Evolutionary conservation across 768 basidiomycete genomes (phyloP).

Genomic region (Pleurotus tuber-regium): DNA sequence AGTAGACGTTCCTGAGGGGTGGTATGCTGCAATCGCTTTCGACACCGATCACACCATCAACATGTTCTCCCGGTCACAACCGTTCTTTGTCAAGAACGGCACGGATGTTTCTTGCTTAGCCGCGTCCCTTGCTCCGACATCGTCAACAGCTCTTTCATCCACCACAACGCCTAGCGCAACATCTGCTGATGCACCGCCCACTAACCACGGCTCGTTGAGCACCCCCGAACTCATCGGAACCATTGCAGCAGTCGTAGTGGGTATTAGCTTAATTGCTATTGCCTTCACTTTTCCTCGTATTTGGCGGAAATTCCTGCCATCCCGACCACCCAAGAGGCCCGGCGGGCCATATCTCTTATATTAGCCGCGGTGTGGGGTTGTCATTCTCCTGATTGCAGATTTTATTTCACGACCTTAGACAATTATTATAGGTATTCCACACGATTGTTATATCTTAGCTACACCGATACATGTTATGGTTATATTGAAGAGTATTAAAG

Average conservation of each 20-base stretch:
- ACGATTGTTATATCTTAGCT: neutral
- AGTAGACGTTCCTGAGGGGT: slow-evolving; percentile 31
- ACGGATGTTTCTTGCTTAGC: slow-evolving; percentile 21
- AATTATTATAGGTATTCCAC: no score
- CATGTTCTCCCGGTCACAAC: slow-evolving; percentile 21
- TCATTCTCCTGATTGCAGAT: neutral
- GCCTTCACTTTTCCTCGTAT: slow-evolving; percentile 23
- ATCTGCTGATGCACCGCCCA: neutral
- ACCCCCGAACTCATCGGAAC: slow-evolving; percentile 21
- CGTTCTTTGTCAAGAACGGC: slow-evolving; percentile 28
- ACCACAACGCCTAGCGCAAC: slow-evolving; percentile 4
- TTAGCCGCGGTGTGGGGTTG: neutral
- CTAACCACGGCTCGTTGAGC: slow-evolving; percentile 8
- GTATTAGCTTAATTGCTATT: slow-evolving; percentile 18
- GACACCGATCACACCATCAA: slow-evolving; percentile 16
- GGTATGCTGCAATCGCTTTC: slow-evolving; percentile 27
- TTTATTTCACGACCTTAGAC: neutral
- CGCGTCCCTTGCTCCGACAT: neutral
- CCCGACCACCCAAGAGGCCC: slow-evolving; percentile 16
- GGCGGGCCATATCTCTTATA: slow-evolving; percentile 14
- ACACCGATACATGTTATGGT: no score
- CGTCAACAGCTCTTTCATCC: slow-evolving; percentile 3
- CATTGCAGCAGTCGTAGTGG: slow-evolving; percentile 22
- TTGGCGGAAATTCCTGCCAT: slow-evolving; percentile 16
- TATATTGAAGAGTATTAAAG: neutral